A percentile compares a stretch with the other conserved stretches of the same genome.
Evolutionary conservation across 202 grass and related monocot genomes (phyloP).

Genomic region (Sporobolus alterniflorus): DNA sequence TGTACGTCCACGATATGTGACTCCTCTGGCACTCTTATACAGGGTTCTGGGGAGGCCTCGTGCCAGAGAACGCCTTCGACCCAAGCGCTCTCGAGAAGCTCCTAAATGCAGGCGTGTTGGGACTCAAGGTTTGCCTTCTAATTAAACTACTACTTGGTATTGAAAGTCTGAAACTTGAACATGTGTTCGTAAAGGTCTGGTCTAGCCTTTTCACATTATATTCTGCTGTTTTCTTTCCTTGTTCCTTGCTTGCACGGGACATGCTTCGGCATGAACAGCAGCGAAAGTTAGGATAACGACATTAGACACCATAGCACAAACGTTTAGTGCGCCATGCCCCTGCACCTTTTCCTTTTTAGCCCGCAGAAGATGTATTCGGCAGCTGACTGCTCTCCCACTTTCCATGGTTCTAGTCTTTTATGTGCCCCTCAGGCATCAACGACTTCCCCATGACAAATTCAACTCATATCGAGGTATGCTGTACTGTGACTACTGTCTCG

Average conservation of each 20-base stretch:
- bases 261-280: background rate
- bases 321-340: background rate
- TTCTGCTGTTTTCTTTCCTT: background rate
- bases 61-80: conserved; percentile 90
- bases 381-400: conserved; percentile 31
- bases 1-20: background rate
- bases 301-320: background rate
- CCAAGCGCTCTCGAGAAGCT: conserved; percentile 68
- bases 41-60: conserved; percentile 98
- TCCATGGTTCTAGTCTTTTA: conserved; percentile 77
- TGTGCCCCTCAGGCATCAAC: conserved; percentile 90
- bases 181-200: no score
- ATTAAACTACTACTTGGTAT: background rate
- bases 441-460: conserved; percentile 99
- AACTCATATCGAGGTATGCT: conserved; percentile 84
- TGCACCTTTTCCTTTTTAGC: background rate
- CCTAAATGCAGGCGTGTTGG: conserved; percentile 75
- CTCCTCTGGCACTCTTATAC: background rate
- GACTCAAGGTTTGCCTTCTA: conserved; percentile 72
- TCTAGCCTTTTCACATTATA: no score
- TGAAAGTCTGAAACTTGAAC: background rate
- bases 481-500: background rate
- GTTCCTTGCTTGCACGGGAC: background rate
- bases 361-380: background rate
- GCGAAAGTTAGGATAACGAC: background rate